A percentile compares a stretch with the other conserved stretches of the same genome.
Conservation (phyloP, 2,329 filamentous ascomycete genomes). For the Verticillium klebahnii region DNA sequence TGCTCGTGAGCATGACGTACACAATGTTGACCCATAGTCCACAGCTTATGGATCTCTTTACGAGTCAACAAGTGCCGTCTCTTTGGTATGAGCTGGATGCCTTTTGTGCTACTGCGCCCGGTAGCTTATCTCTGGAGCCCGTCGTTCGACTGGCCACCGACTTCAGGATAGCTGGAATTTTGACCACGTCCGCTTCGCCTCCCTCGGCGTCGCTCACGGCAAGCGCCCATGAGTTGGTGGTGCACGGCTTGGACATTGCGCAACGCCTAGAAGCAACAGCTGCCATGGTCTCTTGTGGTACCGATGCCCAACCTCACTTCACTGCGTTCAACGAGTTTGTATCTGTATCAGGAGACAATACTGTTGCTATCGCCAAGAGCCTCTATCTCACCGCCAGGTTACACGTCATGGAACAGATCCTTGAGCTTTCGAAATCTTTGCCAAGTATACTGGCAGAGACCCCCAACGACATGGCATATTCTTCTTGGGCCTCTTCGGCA, state of each 20-base stretch:
- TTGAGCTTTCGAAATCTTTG: background rate
- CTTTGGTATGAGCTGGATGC: conserved; percentile 7
- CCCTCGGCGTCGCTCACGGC: too few species aligned
- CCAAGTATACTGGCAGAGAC: background rate
- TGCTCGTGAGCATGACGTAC: too few species aligned
- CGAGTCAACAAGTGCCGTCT: conserved; percentile 1
- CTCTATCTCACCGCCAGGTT: background rate
- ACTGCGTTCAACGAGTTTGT: background rate
- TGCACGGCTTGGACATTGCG: background rate
- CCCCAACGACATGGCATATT: background rate
- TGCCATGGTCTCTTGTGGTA: too few species aligned
- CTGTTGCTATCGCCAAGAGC: conserved; percentile 8
- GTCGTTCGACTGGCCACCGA: conserved; percentile 2
- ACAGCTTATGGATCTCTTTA: conserved; percentile 8
- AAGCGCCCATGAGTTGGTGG: too few species aligned
- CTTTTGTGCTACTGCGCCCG: conserved; percentile 1
- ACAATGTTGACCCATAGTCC: background rate
- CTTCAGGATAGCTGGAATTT: conserved; percentile 1
- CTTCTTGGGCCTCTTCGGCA: background rate
- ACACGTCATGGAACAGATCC: background rate
- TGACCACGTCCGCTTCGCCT: too few species aligned
- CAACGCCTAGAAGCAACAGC: background rate
- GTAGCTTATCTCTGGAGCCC: conserved; percentile 1
- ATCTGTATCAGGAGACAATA: conserved; percentile 12
- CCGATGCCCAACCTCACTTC: background rate